These are phyloP conservation scores for Saprolegnia parasitica DNA, from an alignment of 352 stramenopile genomes.

Conservation along the genomic window DNA sequence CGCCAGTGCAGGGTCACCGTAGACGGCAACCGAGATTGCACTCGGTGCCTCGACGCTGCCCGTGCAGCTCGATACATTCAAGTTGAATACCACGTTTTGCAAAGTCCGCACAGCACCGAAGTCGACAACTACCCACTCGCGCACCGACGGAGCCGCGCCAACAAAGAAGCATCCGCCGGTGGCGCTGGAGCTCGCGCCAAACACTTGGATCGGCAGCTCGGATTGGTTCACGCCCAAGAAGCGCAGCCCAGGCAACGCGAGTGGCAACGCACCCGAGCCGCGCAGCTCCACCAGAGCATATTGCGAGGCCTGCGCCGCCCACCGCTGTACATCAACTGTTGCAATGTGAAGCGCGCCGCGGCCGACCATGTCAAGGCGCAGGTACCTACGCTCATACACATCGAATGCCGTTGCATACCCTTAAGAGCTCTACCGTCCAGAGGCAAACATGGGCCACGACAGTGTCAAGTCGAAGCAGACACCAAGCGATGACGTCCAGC, in stretches of 20 bases:
- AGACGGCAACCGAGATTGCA: constrained; percentile 45
- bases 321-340: constrained; percentile 11
- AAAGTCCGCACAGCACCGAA: constrained; percentile 37
- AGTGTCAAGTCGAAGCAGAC: constrained; percentile 3
- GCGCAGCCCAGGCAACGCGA: constrained; percentile 24
- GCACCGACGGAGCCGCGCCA: constrained; percentile 36
- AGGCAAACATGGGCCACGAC: constrained; percentile 7
- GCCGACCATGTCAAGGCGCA: constrained; percentile 21
- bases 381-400: neutral
- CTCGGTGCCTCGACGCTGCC: constrained; percentile 32
- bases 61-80: constrained; percentile 40
- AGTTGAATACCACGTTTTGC: constrained; percentile 51
- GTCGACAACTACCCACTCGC: constrained; percentile 69
- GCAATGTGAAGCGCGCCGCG: neutral
- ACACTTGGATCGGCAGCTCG: constrained; percentile 49
- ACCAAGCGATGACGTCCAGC: neutral
- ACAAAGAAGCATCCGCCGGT: constrained; percentile 48
- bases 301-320: neutral
- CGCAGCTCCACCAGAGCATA: constrained; percentile 25
- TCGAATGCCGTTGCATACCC: neutral
- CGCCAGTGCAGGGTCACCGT: constrained; percentile 31
- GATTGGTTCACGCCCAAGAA: constrained; percentile 15
- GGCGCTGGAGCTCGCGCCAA: constrained; percentile 54
- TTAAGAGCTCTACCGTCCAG: constrained; percentile 7
- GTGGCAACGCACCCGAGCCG: constrained; percentile 30